phyloP scores from a whole-genome alignment of 2,329 filamentous ascomycete species.

The Paraphaeosphaeria minitans region DNA sequence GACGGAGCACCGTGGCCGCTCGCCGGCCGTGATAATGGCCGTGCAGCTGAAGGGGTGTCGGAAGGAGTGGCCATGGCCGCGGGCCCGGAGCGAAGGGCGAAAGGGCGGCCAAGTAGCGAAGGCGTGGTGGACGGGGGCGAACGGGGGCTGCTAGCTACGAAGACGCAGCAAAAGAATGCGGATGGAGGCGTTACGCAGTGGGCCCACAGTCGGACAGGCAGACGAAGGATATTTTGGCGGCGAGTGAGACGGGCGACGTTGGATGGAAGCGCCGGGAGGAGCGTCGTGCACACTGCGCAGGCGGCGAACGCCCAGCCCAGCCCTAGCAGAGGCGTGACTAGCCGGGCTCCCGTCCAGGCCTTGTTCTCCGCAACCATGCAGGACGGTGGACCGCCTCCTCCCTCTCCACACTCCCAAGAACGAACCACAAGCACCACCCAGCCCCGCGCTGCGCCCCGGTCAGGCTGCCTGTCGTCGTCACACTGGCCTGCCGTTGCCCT shows the following conservation, averaged over 20 bases:
- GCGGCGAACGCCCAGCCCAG: background rate
- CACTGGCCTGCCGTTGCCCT: background rate
- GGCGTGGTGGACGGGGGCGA: conserved; percentile 13
- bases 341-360: background rate
- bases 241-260: conserved; percentile 13
- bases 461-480: background rate
- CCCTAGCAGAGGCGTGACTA: background rate
- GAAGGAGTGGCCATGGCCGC: conserved; percentile 40
- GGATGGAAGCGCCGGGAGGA: conserved; percentile 10
- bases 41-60: conserved; percentile 34
- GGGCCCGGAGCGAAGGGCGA: conserved; percentile 22
- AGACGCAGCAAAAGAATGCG: background rate
- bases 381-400: too few relatives aligned
- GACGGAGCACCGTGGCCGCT: conserved; percentile 29
- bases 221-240: background rate
- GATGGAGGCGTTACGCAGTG: background rate
- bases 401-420: conserved; percentile 9
- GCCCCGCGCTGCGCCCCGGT: background rate
- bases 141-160: background rate
- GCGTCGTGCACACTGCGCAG: conserved; percentile 8
- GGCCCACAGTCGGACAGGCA: background rate
- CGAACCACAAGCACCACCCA: background rate
- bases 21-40: conserved; percentile 27
- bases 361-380: conserved; percentile 9
- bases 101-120: conserved; percentile 23